These are phyloP conservation scores for Quercus variabilis DNA, from an alignment of 306 rosid genomes.

Conservation along the genomic window DNA sequence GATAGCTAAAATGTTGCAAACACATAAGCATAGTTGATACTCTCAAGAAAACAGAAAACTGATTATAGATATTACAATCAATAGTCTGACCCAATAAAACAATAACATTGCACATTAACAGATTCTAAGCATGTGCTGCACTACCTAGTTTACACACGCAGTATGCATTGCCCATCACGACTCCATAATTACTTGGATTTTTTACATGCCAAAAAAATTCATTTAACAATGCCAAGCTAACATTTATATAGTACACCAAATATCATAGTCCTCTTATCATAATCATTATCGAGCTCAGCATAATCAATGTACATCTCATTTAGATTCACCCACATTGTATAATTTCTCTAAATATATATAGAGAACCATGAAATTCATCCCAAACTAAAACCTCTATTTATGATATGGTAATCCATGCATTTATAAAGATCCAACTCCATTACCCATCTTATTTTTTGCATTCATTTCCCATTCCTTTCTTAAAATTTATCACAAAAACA, in stretches of 20 bases:
- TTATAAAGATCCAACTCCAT: too few species aligned
- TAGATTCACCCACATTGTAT: background rate
- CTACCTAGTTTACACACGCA: background rate
- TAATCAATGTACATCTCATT: background rate
- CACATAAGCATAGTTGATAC: background rate
- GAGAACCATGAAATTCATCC: background rate
- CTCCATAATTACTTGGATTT: background rate
- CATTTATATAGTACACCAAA: background rate
- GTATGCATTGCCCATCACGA: background rate
- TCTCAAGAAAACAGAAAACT: background rate
- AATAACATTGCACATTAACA: background rate
- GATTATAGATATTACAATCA: background rate
- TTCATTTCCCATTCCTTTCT: too few species aligned
- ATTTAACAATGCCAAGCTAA: background rate
- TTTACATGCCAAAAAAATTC: background rate
- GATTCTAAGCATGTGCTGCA: background rate
- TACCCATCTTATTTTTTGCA: too few species aligned
- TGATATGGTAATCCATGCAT: too few species aligned
- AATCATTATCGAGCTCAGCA: background rate
- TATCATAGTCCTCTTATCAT: background rate
- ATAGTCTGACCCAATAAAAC: background rate
- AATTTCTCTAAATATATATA: background rate
- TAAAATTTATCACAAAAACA: background rate
- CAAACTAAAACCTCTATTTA: background rate
- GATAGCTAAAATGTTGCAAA: background rate